Base-by-base conservation (phyloP, 2,329 filamentous ascomycete species). In the Neopestalotiopsis sp. region DNA sequence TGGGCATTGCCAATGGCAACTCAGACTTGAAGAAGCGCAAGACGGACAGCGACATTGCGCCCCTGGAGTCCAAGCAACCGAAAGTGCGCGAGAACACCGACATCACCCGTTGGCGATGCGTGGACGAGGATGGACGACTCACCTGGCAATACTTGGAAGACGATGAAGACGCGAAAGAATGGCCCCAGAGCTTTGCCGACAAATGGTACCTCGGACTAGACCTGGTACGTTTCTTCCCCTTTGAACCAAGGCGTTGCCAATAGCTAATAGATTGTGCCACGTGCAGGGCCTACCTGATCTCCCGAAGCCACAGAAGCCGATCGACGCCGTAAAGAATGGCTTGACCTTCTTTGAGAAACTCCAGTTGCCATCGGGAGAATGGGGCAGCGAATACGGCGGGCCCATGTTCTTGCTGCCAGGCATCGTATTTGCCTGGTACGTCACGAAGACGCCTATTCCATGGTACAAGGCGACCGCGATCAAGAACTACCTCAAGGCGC, bases 311-410 rank as follows among this genome's bases (percentile, higher is more conserved):
- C 89, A 89, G 70, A 94, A 86, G 3, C 91, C 95, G 5, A 85
- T 96, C 68, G 89, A 96, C 72, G 86, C 94, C 4, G 94, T 94
- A 3, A 85, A 87, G 70, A 99, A 99, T 82, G 94, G 92, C 49
- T 86, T 98, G 67, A 84, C 88, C 3, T 98, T 97, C 84, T 97
- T 97, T 83, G 93, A 95, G 68, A 89, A 95, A 71, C 88, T 98
- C 30, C 96, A 99, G 79, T 86, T 98, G 1, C 90, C 92, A 14
- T 92, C 94, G 0, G 96, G 96, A 5, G 94, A 98, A 77, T 99
- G 96, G 96, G 96, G 87, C 5, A 98, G 95, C 83, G 96, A 99
- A 79, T 99, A 99, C 82, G 96, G 96, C 67, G 96, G 96, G 0
- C 96, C 96, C 4, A 95, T 98, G 93, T 99, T 99, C 78, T 88